Percentiles rank a stretch among this genome's conserved stretches.
Conservation (phyloP, 257 asterid genomes). For the Ehretia macrophylla region DNA sequence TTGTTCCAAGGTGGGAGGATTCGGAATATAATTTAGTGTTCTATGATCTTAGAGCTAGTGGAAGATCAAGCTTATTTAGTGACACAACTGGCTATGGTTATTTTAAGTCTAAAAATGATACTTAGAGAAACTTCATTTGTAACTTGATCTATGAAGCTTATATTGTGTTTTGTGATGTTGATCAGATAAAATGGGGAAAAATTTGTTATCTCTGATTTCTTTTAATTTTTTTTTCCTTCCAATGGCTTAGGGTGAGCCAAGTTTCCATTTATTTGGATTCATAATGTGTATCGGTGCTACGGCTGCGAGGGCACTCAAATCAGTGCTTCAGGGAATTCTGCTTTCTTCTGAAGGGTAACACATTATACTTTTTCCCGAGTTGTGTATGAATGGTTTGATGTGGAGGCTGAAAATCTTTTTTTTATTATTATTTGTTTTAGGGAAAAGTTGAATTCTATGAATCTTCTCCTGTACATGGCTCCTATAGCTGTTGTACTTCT, state of each 20-base stretch:
- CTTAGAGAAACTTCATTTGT: too few species aligned
- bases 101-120: too few species aligned
- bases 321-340: conserved; percentile 34
- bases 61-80: too few species aligned
- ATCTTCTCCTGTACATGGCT: conserved; percentile 38
- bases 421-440: conserved; percentile 13
- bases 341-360: conserved; percentile 36
- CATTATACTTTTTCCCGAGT: neutral
- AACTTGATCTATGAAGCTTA: too few species aligned
- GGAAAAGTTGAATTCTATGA: conserved; percentile 38
- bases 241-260: conserved; percentile 31
- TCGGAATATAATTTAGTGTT: too few species aligned
- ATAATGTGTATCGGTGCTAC: conserved; percentile 37
- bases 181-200: neutral
- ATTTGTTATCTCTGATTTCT: neutral
- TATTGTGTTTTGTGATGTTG: too few species aligned
- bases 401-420: too few species aligned
- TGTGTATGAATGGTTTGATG: neutral
- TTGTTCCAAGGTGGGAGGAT: too few species aligned
- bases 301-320: conserved; percentile 37
- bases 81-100: too few species aligned
- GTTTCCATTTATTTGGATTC: conserved; percentile 38
- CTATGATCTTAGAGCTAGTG: too few species aligned
- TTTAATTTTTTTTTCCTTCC: conserved; percentile 5
- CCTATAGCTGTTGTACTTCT: conserved; percentile 34